Base-by-base conservation (phyloP, 2,329 filamentous ascomycete species). In the Parastagonospora nodorum region DNA sequence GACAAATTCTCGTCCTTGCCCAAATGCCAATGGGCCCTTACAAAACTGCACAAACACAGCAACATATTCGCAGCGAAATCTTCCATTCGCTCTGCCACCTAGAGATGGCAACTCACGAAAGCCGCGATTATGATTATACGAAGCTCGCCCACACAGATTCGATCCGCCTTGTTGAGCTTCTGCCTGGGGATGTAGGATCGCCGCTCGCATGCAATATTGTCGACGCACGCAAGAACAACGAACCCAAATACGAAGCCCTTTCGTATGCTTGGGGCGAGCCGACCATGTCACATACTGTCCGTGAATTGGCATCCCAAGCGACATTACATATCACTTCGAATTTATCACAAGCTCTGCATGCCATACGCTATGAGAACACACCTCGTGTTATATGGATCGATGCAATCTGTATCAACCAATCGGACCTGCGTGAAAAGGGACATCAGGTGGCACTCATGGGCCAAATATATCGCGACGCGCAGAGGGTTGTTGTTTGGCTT, bases 371-470 rank as follows among this genome's bases (percentile, higher is more conserved):
- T 50, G 11, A 50, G 42, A 32, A 37, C 39, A 46, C 38, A 49
- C 28, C 41, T 28, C 42, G 19, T 47, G 32, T 50, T 28, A 12
- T 53, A 44, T 35, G 29, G 41, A 15, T 16, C 41, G 30, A 42
- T 24, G 30, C 41, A 1, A 16, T 42, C 32, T 42, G 29, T 10
- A 42, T 42, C 15, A 32, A 57, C 29, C 50, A 57, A 37, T 10
- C 29, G 24, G 36, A 57, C 31, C 5, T 39, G 16, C 15, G 37
- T 5, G 59, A 62, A n/a, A 60, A 60, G 39, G 50, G 51, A 29
- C 29, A 48, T 11, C 57, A 60, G 35, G 53, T 62, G 10, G 48
- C 50, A 2, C 19, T 56, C 8, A 62, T 60, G 59, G 50, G 47
- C 4, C 9, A 29, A 30, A 51, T 60, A 6, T 60, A 56, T 27